These are phyloP conservation scores for Orbilia blumenaviensis DNA, from an alignment of 2,329 filamentous ascomycete species.

Conservation along the genomic window DNA sequence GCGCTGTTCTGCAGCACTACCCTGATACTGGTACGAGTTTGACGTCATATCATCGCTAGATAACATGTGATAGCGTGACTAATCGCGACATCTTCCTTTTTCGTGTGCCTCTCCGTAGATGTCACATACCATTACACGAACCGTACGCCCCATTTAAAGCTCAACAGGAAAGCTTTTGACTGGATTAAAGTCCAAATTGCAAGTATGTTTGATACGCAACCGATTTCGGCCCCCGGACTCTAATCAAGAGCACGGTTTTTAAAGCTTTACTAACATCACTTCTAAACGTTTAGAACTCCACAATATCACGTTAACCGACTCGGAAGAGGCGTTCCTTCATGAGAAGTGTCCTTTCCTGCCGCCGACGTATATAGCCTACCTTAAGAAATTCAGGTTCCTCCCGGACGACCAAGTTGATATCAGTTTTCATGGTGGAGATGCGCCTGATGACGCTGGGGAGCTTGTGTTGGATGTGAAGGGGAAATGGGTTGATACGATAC, in stretches of 20 bases:
- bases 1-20: slow-evolving; percentile 91
- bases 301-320: slow-evolving; percentile 78
- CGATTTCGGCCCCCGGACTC: background rate
- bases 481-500: slow-evolving; percentile 90
- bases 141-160: slow-evolving; percentile 89
- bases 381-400: slow-evolving; percentile 80
- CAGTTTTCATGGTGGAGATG: slow-evolving; percentile 73
- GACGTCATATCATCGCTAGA: slow-evolving; percentile 4
- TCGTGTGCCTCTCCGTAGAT: slow-evolving; percentile 64
- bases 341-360: slow-evolving; percentile 82
- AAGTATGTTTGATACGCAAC: slow-evolving; percentile 66
- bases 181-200: slow-evolving; percentile 87
- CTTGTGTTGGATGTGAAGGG: slow-evolving; percentile 80
- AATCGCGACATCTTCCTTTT: too few relatives aligned
- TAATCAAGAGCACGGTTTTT: background rate
- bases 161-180: slow-evolving; percentile 80
- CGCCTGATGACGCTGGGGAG: slow-evolving; percentile 75
- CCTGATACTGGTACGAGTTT: slow-evolving; percentile 66
- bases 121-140: slow-evolving; percentile 97
- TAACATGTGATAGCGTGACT: slow-evolving; percentile 4
- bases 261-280: background rate
- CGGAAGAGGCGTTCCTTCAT: slow-evolving; percentile 82
- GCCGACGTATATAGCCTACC: slow-evolving; percentile 78
- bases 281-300: slow-evolving; percentile 72
- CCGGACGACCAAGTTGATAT: slow-evolving; percentile 81